A percentile compares a stretch with the other conserved stretches of the same genome.
Evolutionary conservation across 306 rosid genomes (phyloP).

Genomic region (Pyrus communis): DNA sequence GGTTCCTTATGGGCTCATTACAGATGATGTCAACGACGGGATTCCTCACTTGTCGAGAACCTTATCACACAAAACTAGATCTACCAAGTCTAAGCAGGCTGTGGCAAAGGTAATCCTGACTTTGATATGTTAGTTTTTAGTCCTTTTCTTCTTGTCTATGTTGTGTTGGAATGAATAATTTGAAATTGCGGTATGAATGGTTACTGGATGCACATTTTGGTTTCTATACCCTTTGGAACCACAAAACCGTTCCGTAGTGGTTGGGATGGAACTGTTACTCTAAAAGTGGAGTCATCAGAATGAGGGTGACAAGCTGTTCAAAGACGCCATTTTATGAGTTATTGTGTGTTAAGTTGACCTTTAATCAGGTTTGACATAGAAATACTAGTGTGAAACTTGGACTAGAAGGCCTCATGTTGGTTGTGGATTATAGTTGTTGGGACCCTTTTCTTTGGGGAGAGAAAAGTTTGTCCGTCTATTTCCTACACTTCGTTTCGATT

Average conservation of each 20-base stretch:
- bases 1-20: conserved; percentile 37
- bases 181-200: neutral
- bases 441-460: neutral
- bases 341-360: neutral
- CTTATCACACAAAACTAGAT: conserved; percentile 65
- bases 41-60: conserved; percentile 75
- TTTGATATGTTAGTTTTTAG: conserved; percentile 3
- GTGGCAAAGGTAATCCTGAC: conserved; percentile 56
- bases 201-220: neutral
- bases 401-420: neutral
- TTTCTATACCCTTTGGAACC: conserved; percentile 5
- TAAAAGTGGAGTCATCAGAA: neutral
- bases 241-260: neutral
- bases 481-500: neutral
- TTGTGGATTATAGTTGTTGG: neutral
- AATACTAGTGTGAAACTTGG: neutral
- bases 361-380: neutral
- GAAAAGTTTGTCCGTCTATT: neutral
- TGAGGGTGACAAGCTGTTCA: neutral
- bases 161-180: neutral
- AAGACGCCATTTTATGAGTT: neutral
- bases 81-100: conserved; percentile 64
- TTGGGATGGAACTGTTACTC: neutral
- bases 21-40: conserved; percentile 75
- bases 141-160: neutral